Evolutionary conservation across 306 rosid genomes (phyloP).

Genomic region (Ormosia semicastrata): DNA sequence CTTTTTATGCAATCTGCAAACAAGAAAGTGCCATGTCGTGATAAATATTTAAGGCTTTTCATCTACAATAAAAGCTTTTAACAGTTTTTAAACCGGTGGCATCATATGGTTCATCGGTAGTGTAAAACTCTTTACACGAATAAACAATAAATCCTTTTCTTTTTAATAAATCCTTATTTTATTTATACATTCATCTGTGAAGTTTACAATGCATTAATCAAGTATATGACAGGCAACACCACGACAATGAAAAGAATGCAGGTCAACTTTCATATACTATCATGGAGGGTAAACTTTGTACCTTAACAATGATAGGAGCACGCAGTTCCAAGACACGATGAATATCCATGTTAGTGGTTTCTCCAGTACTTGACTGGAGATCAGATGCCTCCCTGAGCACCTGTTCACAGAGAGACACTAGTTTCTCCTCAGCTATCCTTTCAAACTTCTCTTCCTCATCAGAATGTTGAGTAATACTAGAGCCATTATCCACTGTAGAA

Average conservation of each 20-base stretch:
- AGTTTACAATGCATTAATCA: background rate
- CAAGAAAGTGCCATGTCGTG: background rate
- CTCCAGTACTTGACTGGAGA: conserved; percentile 79
- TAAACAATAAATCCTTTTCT: background rate
- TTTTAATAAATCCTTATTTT: background rate
- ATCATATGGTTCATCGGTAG: background rate
- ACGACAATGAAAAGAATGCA: background rate
- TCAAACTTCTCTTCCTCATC: conserved; percentile 66
- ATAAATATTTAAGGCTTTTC: background rate
- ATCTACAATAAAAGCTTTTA: background rate
- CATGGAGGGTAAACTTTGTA: conserved; percentile 26
- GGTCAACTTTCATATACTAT: conserved; percentile 4
- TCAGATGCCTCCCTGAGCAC: conserved; percentile 96
- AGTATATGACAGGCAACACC: background rate
- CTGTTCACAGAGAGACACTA: conserved; percentile 88
- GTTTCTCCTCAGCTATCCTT: conserved; percentile 83
- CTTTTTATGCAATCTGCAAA: background rate
- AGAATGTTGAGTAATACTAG: conserved; percentile 36
- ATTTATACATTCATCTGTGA: background rate
- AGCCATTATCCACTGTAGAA: conserved; percentile 35
- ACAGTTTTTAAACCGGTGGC: background rate
- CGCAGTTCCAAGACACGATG: conserved; percentile 92
- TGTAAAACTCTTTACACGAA: background rate
- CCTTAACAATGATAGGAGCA: conserved; percentile 90
- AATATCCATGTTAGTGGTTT: conserved; percentile 77